Evolutionary conservation across 768 basidiomycete genomes (phyloP).

Genomic region (Suillus paluster): DNA sequence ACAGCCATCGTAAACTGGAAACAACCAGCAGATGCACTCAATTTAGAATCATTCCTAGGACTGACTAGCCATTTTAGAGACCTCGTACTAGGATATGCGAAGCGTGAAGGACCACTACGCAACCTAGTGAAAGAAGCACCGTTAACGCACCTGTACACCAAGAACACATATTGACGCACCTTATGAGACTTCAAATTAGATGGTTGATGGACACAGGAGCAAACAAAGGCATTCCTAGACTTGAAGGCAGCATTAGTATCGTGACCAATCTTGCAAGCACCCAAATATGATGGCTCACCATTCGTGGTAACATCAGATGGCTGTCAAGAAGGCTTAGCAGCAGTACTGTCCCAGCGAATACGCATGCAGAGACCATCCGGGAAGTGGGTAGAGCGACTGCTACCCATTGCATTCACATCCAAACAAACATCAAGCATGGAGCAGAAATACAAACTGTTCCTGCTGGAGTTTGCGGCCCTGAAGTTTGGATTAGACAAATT

Average conservation of each 20-base stretch:
- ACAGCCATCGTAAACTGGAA: slow-evolving; percentile 42
- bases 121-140: slow-evolving; percentile 28
- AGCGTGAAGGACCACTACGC: slow-evolving; percentile 34
- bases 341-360: slow-evolving; percentile 30
- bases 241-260: slow-evolving; percentile 38
- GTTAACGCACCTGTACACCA: slow-evolving; percentile 18
- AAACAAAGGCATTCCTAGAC: slow-evolving; percentile 30
- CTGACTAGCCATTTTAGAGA: slow-evolving; percentile 40
- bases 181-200: slow-evolving; percentile 15
- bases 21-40: slow-evolving; percentile 28
- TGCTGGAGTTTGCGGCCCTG: slow-evolving; percentile 42
- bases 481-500: slow-evolving; percentile 40
- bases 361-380: slow-evolving; percentile 24
- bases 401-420: slow-evolving; percentile 31
- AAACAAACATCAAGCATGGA: slow-evolving; percentile 39
- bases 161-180: slow-evolving; percentile 23
- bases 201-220: too few relatives aligned
- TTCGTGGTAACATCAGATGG: slow-evolving; percentile 44
- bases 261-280: slow-evolving; percentile 37
- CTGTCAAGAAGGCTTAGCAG: slow-evolving; percentile 38
- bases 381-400: slow-evolving; percentile 13
- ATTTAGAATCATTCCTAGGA: slow-evolving; percentile 41
- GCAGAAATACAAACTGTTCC: slow-evolving; percentile 37
- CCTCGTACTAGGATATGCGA: slow-evolving; percentile 39
- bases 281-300: slow-evolving; percentile 37